Evolutionary conservation across 2,329 filamentous ascomycete species (phyloP), one percentile per base, ranked within the genome.

Genomic region (Stachybotrys chartarum): DNA sequence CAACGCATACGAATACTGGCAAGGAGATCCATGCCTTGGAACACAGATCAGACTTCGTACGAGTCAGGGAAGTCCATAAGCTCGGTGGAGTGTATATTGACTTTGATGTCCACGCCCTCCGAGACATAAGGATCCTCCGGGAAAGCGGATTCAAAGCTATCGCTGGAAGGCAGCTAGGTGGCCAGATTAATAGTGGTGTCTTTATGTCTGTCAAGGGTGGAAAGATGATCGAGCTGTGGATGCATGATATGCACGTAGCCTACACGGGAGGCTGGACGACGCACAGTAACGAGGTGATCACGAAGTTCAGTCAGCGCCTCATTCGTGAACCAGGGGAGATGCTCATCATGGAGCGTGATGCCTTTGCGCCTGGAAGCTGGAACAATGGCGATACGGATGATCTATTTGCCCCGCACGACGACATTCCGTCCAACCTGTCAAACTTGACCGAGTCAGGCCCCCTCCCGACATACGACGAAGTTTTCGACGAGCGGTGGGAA

Each of bases 261-360:
- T 70, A 64, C 57, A 56, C 64, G 31, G 65, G 66, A 11, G 52
- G 52, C 7, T 69, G 64, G 64, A 63, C 57, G 18, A 65, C 64
- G 1, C 65, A 68, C 51, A 63, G 62, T 55, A 65, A 68, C 58
- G 46, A 44, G 6, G 58, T 61, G 7, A 55, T 69, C 8, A 67
- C 64, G 4, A 24, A 47, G 8, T 30, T 66, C 12, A 60, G 72
- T 12, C 85, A 86, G 61, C 73, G 75, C 56, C 72, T 89, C 5
- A 55, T 56, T 3, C 24, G 49, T 5, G 59, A 61, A 39, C 56
- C 64, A 7, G 59, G 64, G 18, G 60, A 66, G 55, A 55, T 64
- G 54, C 60, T 67, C 30, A 61, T 63, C 31, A 50, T 67, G 56
- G 58, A 62, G n/a, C 60, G 56, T 8, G 53, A 60, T 42, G 64